Conservation (phyloP, 768 basidiomycete genomes). For the Suillus placidus region DNA sequence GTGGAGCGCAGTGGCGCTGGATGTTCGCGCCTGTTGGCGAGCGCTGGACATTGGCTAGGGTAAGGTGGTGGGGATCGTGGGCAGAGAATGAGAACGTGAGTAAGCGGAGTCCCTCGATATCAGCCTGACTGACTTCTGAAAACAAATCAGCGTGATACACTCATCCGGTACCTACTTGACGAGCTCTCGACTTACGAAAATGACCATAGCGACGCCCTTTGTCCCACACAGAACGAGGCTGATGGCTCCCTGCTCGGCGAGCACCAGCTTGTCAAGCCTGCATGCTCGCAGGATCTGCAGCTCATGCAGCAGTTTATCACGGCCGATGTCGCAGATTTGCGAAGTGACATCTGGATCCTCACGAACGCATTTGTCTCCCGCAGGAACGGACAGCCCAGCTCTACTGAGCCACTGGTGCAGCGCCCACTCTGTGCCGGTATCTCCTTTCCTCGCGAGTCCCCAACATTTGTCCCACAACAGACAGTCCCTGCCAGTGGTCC, state of each 20-base stretch:
- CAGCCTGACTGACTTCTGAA: neutral
- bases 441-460: neutral
- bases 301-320: neutral
- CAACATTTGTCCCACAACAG: neutral
- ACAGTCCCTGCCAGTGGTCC: neutral
- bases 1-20: slow-evolving; percentile 33
- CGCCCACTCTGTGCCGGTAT: neutral
- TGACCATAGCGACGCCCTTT: neutral
- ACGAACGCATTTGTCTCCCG: neutral
- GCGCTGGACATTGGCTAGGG: slow-evolving; percentile 37
- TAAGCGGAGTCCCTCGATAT: neutral
- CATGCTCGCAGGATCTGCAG: neutral
- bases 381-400: neutral
- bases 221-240: neutral
- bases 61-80: slow-evolving; percentile 46
- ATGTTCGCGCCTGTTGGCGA: slow-evolving; percentile 35
- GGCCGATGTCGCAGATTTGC: neutral
- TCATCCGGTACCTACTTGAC: neutral
- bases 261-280: neutral
- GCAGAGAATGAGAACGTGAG: slow-evolving; percentile 11
- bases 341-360: neutral
- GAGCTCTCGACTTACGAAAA: neutral
- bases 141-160: neutral
- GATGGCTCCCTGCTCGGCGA: neutral
- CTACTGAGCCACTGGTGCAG: neutral